Evolutionary conservation across 2,329 filamentous ascomycete genomes (phyloP), one percentile per base, ranked within the genome.

Genomic region (Fusarium goolgardi): DNA sequence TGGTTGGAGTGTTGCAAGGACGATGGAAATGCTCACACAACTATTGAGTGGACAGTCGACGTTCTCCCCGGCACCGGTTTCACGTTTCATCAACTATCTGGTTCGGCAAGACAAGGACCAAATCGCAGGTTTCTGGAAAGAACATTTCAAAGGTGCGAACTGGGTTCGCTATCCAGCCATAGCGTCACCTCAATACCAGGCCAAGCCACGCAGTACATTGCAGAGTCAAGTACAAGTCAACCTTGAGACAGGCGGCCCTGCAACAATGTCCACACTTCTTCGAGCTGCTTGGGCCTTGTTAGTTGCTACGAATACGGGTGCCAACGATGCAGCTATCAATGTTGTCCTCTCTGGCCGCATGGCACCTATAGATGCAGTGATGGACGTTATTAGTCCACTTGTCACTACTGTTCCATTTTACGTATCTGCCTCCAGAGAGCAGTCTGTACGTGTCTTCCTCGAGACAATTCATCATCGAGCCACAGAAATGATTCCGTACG

Each of bases 311-410:
- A 41, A 53, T 25, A 53, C 50, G 10, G 47, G 47, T 21, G 27
- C 50, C 7, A 40, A 25, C 5, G 35, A 53, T 3, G 50, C 37
- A 32, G 20, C 37, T 18, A 53, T 53, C 27, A 41, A 41, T 21
- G 50, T 53, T 18, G 37, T 53, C 25, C 50, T 53, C 16, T 53
- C 50, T 0, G 50, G 50, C 3, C 50, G 50, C 9, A 51, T 51
- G 47, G 47, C 34, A 39, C 47, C 47, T 27, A 31, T 51, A 39
- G 47, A 51, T 51, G 47, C 34, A 29, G 47, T 51, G 34, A 51
- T 51, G 47, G 47, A 51, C n/a, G n/a, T 51, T 29, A 39, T 51
- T 20, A 51, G 47, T 39, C 47, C 47, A 29, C 47, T 51, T 51
- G 47, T 51, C 23, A 51, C 47, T 39, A 51, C 47, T 15, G 47